Percentiles rank a stretch among this genome's conserved stretches.
Evolutionary conservation across 2,329 filamentous ascomycete genomes (phyloP).

Genomic region (Hypoxylon sp.): DNA sequence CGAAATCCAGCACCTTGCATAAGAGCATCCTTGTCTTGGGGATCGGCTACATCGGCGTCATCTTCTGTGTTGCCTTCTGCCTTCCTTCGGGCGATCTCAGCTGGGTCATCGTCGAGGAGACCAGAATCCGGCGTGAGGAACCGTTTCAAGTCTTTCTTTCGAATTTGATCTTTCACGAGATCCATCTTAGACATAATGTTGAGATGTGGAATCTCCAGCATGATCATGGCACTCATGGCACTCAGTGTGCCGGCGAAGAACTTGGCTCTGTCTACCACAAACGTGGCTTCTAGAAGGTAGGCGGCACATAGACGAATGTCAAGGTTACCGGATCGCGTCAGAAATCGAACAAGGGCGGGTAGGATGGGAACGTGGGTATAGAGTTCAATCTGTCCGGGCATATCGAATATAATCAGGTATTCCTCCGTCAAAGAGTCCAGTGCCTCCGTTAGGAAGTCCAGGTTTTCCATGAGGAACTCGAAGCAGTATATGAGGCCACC

Average conservation of each 20-base stretch:
- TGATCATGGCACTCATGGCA: slow-evolving; percentile 99
- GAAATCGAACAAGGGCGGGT: slow-evolving; percentile 84
- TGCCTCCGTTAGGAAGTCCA: slow-evolving; percentile 78
- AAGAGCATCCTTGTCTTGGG: slow-evolving; percentile 76
- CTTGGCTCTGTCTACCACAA: slow-evolving; percentile 95
- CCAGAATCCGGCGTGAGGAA: slow-evolving; percentile 90
- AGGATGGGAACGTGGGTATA: slow-evolving; percentile 97
- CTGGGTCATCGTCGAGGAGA: slow-evolving; percentile 84
- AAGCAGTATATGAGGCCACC: slow-evolving; percentile 82
- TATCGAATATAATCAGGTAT: slow-evolving; percentile 97
- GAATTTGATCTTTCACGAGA: slow-evolving; percentile 89
- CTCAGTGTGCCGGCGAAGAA: slow-evolving; percentile 96
- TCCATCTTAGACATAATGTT: slow-evolving; percentile 99
- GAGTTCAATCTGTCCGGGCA: slow-evolving; percentile 98
- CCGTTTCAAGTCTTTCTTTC: slow-evolving; percentile 88
- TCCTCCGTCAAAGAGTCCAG: slow-evolving; percentile 88
- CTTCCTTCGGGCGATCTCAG: slow-evolving; percentile 63
- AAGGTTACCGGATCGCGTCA: slow-evolving; percentile 83
- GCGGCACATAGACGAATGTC: slow-evolving; percentile 94
- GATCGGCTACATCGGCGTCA: slow-evolving; percentile 70
- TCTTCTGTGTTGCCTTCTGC: slow-evolving; percentile 61
- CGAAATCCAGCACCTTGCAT: slow-evolving; percentile 88
- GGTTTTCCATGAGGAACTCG: slow-evolving; percentile 82
- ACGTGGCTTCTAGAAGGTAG: slow-evolving; percentile 95
- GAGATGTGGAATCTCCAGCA: slow-evolving; percentile 96